Evolutionary conservation across 2,329 filamentous ascomycete species (phyloP).

Genomic region (Alternaria gansuensis): DNA sequence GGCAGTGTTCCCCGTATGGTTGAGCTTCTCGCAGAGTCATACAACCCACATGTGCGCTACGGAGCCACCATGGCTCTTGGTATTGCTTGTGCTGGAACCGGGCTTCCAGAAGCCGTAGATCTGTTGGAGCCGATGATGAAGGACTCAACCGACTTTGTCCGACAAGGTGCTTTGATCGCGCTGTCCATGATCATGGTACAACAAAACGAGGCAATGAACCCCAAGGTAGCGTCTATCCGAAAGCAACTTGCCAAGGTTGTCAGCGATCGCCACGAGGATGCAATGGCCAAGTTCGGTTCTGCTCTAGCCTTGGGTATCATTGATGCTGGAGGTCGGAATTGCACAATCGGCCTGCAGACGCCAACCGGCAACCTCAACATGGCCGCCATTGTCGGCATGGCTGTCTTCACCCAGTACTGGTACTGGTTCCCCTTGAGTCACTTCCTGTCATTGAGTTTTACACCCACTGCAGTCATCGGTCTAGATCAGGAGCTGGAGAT

Average conservation of each 20-base stretch:
- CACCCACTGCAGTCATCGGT: constrained; percentile 94
- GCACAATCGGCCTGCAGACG: constrained; percentile 96
- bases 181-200: constrained; percentile 99
- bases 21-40: constrained; percentile 95
- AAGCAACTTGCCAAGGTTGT: constrained; percentile 96
- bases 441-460: constrained; percentile 94
- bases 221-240: constrained; percentile 88
- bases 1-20: constrained; percentile 98
- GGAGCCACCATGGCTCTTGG: constrained; percentile 98
- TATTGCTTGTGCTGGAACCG: constrained; percentile 96
- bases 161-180: constrained; percentile 93
- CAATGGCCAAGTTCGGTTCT: constrained; percentile 98
- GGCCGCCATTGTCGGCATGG: constrained; percentile 97
- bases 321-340: constrained; percentile 96
- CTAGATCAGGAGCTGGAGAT: constrained; percentile 94
- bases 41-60: constrained; percentile 98
- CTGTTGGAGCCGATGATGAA: constrained; percentile 99
- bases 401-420: constrained; percentile 99
- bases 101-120: constrained; percentile 94
- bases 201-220: constrained; percentile 98
- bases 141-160: constrained; percentile 97
- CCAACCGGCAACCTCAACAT: constrained; percentile 99
- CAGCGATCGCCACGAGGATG: constrained; percentile 94
- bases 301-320: constrained; percentile 95
- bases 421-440: constrained; percentile 99